Evolutionary conservation across 208 protist species (phyloP), one percentile per base, ranked within the genome.

Genomic region (Leishmania tarentolae): DNA sequence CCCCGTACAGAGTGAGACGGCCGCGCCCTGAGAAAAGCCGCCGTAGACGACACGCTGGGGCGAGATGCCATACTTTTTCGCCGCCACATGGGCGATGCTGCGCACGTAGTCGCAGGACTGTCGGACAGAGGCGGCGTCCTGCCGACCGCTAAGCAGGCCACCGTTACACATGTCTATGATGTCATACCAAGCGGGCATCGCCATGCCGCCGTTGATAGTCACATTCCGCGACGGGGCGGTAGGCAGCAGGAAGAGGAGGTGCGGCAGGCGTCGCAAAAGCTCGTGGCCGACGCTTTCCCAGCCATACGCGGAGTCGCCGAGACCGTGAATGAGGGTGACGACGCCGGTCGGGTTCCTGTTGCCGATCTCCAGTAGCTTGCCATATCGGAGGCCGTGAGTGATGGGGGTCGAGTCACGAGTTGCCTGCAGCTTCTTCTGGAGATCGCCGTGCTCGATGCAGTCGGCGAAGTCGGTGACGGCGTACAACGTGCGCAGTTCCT

Each of bases 161-260:
- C 46, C 79, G 59, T 74, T 66, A 75, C 87, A 86, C 74, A 96
- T 87, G 19, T 81, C 83, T 19, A 82, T 88, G 72, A 88, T 88
- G 88, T 99, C 97, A 78, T 98, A 99, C 98, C 98, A 99, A 50
- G 98, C 88, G 21, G 91, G 91, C 93, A 97, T 98, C 56, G 31
- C 8, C 83, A 88, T 87, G 24, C 97, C 97, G 3, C 83, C 85
- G 85, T 98, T 99, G 53, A 99, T 90, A 5, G 94, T 96, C 13
- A 99, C 97, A 21, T 87, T 73, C 52, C 90, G 86, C 15, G 87
- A 78, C 31, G 94, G 93, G 31, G 97, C 96, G 47, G 90, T 98
- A 65, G 98, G 97, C 15, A 98, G 89, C 3, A 98, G 87, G 68
- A 99, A 98, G 63, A 98, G 91, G 3, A 98, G 78, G 69, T 98